phyloP scores from a whole-genome alignment of 352 stramenopile species.

The Globisporangium cylindrosporum region DNA sequence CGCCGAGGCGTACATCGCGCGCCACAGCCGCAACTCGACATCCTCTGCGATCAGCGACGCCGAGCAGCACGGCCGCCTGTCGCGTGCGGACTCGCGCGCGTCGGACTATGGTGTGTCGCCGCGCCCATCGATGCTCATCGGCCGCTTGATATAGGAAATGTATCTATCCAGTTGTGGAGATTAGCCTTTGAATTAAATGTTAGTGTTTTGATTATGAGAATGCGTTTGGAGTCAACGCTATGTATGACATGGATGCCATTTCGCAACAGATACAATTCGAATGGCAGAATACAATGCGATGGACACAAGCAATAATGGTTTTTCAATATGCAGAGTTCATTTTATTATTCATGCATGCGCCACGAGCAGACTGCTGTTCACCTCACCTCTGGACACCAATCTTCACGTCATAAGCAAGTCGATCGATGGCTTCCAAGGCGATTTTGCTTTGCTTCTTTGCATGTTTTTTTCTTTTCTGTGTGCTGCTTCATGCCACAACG shows the following conservation, averaged over 20 bases:
- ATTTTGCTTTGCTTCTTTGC: neutral
- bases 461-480: neutral
- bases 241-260: neutral
- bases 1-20: slow-evolving; percentile 71
- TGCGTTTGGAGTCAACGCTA: neutral
- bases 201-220: neutral
- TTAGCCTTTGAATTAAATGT: neutral
- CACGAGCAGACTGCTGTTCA: neutral
- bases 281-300: neutral
- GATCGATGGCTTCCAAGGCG: neutral
- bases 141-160: neutral
- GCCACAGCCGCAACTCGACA: neutral
- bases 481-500: neutral
- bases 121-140: neutral
- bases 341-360: slow-evolving; percentile 9
- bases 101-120: neutral
- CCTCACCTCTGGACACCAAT: neutral
- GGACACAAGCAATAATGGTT: neutral
- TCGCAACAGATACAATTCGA: neutral
- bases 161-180: neutral
- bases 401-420: neutral
- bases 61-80: neutral
- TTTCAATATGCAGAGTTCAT: neutral
- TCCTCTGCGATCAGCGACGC: neutral
- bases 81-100: neutral